Evolutionary conservation across 2,329 filamentous ascomycete species (phyloP), one percentile per base, ranked within the genome.

Genomic region (Botrytis medusae): DNA sequence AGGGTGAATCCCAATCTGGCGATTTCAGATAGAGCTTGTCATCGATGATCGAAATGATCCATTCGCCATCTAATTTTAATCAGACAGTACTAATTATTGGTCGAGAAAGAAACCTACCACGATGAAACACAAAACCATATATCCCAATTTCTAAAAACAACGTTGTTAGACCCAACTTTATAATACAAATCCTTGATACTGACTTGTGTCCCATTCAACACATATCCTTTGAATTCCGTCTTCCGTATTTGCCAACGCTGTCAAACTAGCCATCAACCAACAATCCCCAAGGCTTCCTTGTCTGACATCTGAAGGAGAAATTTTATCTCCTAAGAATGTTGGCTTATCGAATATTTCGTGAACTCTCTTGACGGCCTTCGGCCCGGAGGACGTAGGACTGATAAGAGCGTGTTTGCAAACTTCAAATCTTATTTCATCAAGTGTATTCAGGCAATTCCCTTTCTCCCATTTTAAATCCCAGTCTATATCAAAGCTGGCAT

Each of bases 41-140:
- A 79, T 97, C 94, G 74, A 97, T 90, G 75, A 97, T 95, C 73
- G 93, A 94, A 78, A 94, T 94, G 73, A 95, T 92, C 94, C 94
- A 97, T 82, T 96, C 93, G 71, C 94, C 94, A 79, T 97, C 94
- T 78, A 40, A 37, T 59, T 61, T 29, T 14, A 2, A 44, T 54
- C 34, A 54, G 73, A 44, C 51, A 64, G 44, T 29, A 34, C 9
- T 68, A 60, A 10, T 20, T 22, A n/a, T 22, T 59, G 40, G 9
- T 20, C 34, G 8, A n/a, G 1, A 22, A 37, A 18, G n/a, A 9
- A 40, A 65, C 75, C 73, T 75, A 77, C 77, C 77, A 80, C 93
- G 86, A 80, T 92, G 93, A 80, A 97, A 97, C 67, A 97, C 93
- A 79, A 97, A 97, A 1, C 94, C 94, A 79, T 97, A 97, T 5